phyloP scores from a whole-genome alignment of 371 early-diverging fungal species.

The Mortierella sp. region DNA sequence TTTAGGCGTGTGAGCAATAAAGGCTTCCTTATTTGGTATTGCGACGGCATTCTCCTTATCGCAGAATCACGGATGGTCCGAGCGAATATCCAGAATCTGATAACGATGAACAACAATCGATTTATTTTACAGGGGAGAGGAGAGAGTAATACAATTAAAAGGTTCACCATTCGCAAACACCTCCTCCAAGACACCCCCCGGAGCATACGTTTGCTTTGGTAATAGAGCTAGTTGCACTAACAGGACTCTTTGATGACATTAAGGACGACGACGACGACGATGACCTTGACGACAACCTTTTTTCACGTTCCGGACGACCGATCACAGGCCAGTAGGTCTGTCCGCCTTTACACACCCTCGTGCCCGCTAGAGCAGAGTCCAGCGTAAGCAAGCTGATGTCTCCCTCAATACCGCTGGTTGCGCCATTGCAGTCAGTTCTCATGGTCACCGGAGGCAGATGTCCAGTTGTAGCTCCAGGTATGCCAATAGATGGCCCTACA shows the following conservation, averaged over 20 bases:
- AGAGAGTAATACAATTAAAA: neutral
- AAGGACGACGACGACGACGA: neutral
- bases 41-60: neutral
- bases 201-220: slow-evolving; percentile 37
- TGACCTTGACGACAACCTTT: neutral
- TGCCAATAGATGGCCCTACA: neutral
- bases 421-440: neutral
- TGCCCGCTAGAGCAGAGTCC: slow-evolving; percentile 15
- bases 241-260: neutral
- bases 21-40: neutral
- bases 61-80: neutral
- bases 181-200: slow-evolving; percentile 48
- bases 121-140: neutral
- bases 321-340: slow-evolving; percentile 55
- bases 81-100: neutral
- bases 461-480: slow-evolving; percentile 30
- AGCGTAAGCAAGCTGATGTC: neutral
- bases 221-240: slow-evolving; percentile 15
- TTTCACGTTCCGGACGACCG: slow-evolving; percentile 14
- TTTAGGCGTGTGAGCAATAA: too few relatives aligned
- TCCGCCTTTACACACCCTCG: slow-evolving; percentile 50
- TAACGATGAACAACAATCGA: neutral
- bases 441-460: slow-evolving; percentile 33
- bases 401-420: slow-evolving; percentile 3
- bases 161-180: slow-evolving; percentile 49